phyloP scores from a whole-genome alignment of 108 stramenopile species.

The Nannochloropsis salina region DNA sequence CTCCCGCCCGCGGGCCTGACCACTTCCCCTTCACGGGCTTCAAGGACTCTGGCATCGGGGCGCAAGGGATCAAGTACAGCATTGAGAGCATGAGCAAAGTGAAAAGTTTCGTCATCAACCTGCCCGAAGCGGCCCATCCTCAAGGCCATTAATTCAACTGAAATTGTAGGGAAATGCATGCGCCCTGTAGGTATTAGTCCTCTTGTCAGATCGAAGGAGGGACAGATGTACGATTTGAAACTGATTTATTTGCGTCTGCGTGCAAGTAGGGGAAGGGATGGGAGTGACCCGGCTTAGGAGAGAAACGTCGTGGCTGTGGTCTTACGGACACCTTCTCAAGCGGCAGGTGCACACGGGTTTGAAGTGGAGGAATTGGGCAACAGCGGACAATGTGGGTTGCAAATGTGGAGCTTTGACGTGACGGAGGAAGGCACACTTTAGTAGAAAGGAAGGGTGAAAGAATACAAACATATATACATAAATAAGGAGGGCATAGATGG shows the following conservation, averaged over 20 bases:
- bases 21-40: conserved; percentile 21
- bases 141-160: not conserved
- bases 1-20: conserved; percentile 18
- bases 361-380: too few relatives aligned
- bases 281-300: too few relatives aligned
- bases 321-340: too few relatives aligned
- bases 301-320: too few relatives aligned
- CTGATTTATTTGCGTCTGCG: not conserved
- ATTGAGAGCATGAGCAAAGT: conserved; percentile 19
- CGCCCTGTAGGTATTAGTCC: too few relatives aligned
- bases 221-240: not conserved
- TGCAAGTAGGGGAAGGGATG: not conserved
- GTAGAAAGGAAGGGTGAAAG: not conserved
- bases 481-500: not conserved
- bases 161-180: too few relatives aligned
- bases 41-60: not conserved
- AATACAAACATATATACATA: not conserved
- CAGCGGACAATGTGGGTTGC: too few relatives aligned
- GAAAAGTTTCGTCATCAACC: conserved; percentile 20
- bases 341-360: too few relatives aligned
- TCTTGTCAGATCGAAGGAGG: not conserved
- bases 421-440: not conserved
- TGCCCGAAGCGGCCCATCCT: not conserved
- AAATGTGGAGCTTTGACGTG: too few relatives aligned
- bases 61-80: not conserved